Conservation (phyloP, 257 asterid species). For the Ajuga chamaepitys region DNA sequence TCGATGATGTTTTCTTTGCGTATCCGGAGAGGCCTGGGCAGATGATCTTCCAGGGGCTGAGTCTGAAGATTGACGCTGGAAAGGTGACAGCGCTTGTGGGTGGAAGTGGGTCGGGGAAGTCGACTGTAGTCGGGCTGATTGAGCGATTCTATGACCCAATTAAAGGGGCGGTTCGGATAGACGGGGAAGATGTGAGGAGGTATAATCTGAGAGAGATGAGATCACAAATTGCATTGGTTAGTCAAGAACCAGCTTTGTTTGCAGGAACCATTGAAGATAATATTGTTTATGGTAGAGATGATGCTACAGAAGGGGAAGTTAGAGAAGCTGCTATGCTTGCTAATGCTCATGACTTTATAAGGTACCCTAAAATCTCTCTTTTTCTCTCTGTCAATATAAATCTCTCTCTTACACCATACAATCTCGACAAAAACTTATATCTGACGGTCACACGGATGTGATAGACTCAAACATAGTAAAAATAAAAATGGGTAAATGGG, state of each 20-base stretch:
- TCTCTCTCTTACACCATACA: no score
- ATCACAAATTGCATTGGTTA: constrained; percentile 36
- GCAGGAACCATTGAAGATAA: constrained; percentile 43
- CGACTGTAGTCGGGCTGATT: constrained; percentile 36
- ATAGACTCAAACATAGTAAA: no score
- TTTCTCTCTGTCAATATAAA: not conserved
- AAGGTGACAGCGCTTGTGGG: constrained; percentile 36
- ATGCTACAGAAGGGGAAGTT: constrained; percentile 37
- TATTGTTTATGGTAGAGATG: constrained; percentile 33
- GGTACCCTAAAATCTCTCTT: constrained; percentile 17
- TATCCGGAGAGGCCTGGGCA: constrained; percentile 47
- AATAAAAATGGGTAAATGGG: no score
- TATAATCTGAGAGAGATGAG: constrained; percentile 37
- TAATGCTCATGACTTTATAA: constrained; percentile 54
- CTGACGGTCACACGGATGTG: no score
- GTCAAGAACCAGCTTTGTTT: constrained; percentile 53
- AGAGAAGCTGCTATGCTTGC: constrained; percentile 42
- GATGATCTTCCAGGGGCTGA: constrained; percentile 33
- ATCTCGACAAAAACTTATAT: no score
- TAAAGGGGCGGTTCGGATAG: constrained; percentile 33
- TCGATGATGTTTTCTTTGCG: constrained; percentile 27
- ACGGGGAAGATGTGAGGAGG: constrained; percentile 30
- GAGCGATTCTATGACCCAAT: constrained; percentile 48
- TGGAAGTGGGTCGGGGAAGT: constrained; percentile 55
- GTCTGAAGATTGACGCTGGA: constrained; percentile 34